These are phyloP conservation scores for Backusella luteola DNA, from an alignment of 192 early-diverging fungal genomes.

Conservation along the genomic window DNA sequence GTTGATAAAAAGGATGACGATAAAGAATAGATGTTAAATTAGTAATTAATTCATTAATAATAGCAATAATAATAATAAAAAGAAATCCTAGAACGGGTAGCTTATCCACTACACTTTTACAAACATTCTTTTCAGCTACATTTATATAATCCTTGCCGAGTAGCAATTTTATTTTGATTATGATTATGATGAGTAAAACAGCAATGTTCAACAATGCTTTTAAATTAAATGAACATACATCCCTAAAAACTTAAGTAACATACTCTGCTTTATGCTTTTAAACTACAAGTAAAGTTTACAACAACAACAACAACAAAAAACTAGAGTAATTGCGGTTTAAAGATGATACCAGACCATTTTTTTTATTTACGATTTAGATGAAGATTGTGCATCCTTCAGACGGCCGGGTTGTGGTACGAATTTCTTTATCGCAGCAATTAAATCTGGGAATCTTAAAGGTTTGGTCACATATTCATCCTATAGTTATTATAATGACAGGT, in stretches of 20 bases:
- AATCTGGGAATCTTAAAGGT: constrained; percentile 58
- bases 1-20: background rate
- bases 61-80: background rate
- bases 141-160: too few species aligned
- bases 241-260: too few species aligned
- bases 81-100: background rate
- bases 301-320: background rate
- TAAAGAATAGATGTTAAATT: background rate
- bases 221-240: too few species aligned
- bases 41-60: background rate
- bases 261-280: too few species aligned
- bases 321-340: background rate
- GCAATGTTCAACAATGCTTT: too few species aligned
- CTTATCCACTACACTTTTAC: background rate
- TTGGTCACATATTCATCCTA: constrained; percentile 67
- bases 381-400: background rate
- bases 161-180: background rate
- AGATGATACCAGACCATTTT: background rate
- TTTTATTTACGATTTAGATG: background rate
- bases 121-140: background rate
- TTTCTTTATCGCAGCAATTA: constrained; percentile 69
- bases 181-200: too few species aligned
- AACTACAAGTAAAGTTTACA: too few species aligned
- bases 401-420: constrained; percentile 49
- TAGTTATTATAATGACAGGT: background rate